Base-by-base conservation (phyloP, 2,329 filamentous ascomycete genomes). In the Cladorrhinum sp. region DNA sequence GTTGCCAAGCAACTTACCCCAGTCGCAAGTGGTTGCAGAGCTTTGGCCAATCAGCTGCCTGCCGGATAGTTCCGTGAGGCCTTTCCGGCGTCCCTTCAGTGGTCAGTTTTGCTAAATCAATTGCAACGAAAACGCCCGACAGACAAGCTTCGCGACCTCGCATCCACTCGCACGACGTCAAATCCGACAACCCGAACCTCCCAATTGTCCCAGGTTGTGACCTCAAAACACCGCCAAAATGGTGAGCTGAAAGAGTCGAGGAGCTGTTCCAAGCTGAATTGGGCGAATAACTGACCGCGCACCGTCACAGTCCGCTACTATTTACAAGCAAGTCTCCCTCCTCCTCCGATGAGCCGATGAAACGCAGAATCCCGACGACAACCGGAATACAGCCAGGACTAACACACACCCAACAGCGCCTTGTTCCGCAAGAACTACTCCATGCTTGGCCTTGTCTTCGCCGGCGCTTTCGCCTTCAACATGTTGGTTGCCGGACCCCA, bases 401-500 rank as follows among this genome's bases (percentile, higher is more conserved):
- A 67, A 70, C 63, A 16, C 24, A 55, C 68, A 18, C 22, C 20
- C 16, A 23, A 67, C 78, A 98, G 95, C 82, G 78, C 86, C 73
- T 72, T 98, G 69, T 88, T 98, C 83, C 88, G 89, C 77, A 88
- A 85, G 75, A 99, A 99, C 83, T 89, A 84, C 71, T 82, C 89
- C 75, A 96, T 96, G 86, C 82, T 99, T 71, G 88, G 86, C 68
- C 84, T 87, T 66, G 90, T 99, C 74, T 99, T 99, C 76, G 85
- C 81, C 69, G 84, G 86, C 68, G 93, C 93, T 68, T 99, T 99
- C 74, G 91, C 84, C 66, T 92, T 96, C 75, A 92, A 98, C 82
- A 84, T 99, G 95, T 99, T 86, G 74, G 91, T 79, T 64, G 54
- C 38, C 29, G 2, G n/a, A n/a, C n/a, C 18, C 16, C 16, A 45